These are phyloP conservation scores for Penicillium brasilianum DNA, from an alignment of 2,329 filamentous ascomycete genomes.

Conservation along the genomic window DNA sequence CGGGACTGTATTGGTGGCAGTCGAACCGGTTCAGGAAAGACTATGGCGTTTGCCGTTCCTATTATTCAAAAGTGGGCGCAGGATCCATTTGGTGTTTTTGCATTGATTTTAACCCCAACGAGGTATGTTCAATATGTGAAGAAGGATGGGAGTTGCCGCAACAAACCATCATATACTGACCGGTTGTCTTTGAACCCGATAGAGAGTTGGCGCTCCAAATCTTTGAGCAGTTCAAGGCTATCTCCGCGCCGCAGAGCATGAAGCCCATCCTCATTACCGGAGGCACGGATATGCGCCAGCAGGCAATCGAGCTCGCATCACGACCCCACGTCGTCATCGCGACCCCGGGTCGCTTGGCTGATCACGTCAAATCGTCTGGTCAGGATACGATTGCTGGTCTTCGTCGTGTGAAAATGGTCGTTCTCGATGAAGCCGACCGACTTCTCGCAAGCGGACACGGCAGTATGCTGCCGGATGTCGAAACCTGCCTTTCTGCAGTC, in stretches of 20 bases:
- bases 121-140: slow-evolving; percentile 53
- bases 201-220: slow-evolving; percentile 94
- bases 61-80: slow-evolving; percentile 93
- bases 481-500: slow-evolving; percentile 81
- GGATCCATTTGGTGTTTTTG: slow-evolving; percentile 91
- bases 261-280: slow-evolving; percentile 91
- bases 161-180: neutral
- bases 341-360: slow-evolving; percentile 88
- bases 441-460: slow-evolving; percentile 75
- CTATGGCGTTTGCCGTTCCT: slow-evolving; percentile 90
- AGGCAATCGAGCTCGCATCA: slow-evolving; percentile 81
- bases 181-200: neutral
- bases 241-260: slow-evolving; percentile 83
- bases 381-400: slow-evolving; percentile 87
- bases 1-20: slow-evolving; percentile 94
- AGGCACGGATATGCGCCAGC: slow-evolving; percentile 87
- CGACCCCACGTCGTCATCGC: slow-evolving; percentile 92
- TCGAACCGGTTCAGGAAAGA: slow-evolving; percentile 95
- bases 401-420: slow-evolving; percentile 78
- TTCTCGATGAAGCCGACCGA: slow-evolving; percentile 94
- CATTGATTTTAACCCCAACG: slow-evolving; percentile 85
- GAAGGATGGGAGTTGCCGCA: neutral
- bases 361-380: slow-evolving; percentile 90
- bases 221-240: slow-evolving; percentile 92
- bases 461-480: slow-evolving; percentile 92